A percentile compares a stretch with the other conserved stretches of the same genome.
Evolutionary conservation across 345 rosid species (phyloP).

Genomic region (Eucalyptus regnans): DNA sequence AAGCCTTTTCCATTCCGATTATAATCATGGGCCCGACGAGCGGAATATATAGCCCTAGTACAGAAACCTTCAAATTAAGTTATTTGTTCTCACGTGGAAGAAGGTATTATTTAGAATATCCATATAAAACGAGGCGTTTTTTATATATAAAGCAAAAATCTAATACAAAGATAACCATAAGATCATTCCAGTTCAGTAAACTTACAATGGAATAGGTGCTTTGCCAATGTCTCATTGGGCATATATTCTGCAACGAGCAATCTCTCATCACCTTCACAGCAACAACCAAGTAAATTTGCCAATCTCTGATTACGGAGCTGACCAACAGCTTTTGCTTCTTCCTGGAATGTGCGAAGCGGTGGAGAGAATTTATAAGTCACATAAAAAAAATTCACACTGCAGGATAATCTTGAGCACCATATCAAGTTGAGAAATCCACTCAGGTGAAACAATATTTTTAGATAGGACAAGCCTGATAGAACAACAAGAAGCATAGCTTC

Average conservation of each 20-base stretch:
- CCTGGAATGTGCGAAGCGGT: slow-evolving; percentile 15
- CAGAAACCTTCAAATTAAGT: background rate
- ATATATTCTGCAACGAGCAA: slow-evolving; percentile 80
- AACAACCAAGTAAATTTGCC: slow-evolving; percentile 86
- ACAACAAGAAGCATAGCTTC: background rate
- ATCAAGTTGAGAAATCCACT: background rate
- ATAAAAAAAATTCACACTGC: background rate
- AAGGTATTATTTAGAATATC: background rate
- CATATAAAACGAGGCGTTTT: background rate
- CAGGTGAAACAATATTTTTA: background rate
- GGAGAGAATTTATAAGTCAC: background rate
- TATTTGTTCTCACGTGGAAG: background rate
- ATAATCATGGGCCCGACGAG: background rate
- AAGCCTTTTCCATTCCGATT: background rate
- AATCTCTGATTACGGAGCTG: slow-evolving; percentile 62
- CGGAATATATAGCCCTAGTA: background rate
- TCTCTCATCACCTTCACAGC: slow-evolving; percentile 82
- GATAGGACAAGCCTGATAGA: background rate
- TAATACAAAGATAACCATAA: background rate
- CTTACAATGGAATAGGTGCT: slow-evolving; percentile 89
- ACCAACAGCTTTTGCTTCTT: slow-evolving; percentile 90
- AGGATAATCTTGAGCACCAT: background rate
- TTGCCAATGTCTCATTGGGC: slow-evolving; percentile 91
- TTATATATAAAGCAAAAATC: background rate
- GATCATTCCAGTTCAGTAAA: background rate